Evolutionary conservation across 495 filamentous ascomycete genomes (phyloP), one percentile per base, ranked within the genome.

Genomic region (Talaromyces stipitatus): DNA sequence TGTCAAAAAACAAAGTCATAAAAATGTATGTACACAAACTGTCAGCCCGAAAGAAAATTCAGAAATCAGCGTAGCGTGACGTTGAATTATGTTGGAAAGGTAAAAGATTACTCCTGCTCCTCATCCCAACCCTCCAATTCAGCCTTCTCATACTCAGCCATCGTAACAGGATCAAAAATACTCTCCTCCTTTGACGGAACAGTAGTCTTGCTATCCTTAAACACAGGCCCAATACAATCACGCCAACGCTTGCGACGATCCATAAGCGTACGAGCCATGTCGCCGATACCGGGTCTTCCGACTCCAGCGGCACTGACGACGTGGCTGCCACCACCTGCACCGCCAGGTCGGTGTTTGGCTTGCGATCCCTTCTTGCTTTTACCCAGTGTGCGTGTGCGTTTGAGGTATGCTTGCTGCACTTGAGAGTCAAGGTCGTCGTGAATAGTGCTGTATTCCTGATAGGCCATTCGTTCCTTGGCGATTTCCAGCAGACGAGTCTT

Each of bases 401-500:
- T 97, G 33, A 95, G 84, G 64, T 96, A 99, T 24, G 92, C 91
- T 63, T 90, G 85, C 65, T 97, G 89, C 50, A 99, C 92, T 70
- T 99, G 94, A 53, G 84, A 82, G 72, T 99, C 94, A 23, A 99
- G 85, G 68, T 97, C 94, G 64, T 99, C 94, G 58, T 92, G 85
- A 65, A 99, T 99, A 60, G 91, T 97, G 62, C 83, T 85, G 72
- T 95, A 99, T 67, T 99, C 94, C 61, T 97, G 94, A 67, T 89
- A 82, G 2, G 94, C 95, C 84, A 97, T 90, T 60, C 89, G 83
- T 67, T 95, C 92, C 61, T 90, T 86, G 2, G 92, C 86, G 18
- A 96, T 79, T 16, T 96, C 90, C 2, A 88, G 81, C 9, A 99
- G 80, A 14, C 92, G 79, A 5, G 88, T 81, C 67, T 97, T 97